Evolutionary conservation across 805 yeast genomes (phyloP), one percentile per base, ranked within the genome.

Genomic region (Debaryomyces maramus): DNA sequence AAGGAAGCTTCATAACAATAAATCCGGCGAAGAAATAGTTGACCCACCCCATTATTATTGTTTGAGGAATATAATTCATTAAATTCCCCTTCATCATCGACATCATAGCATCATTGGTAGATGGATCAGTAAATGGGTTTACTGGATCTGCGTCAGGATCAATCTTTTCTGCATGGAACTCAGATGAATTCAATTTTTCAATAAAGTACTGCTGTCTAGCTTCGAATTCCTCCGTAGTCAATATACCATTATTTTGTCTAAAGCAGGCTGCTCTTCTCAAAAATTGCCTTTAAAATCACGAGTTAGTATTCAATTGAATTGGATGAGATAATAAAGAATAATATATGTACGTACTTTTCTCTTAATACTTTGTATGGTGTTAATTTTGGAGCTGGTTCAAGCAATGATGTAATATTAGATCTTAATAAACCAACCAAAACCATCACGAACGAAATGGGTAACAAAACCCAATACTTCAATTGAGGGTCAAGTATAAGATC

Each of bases 31-130:
- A 93, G 66, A 91, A 90, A 54, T 81, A 86, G 55, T 87, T 88
- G 45, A 91, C 91, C 96, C 97, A 93, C 55, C 89, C 88, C 97
- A 93, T 90, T 48, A 90, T 85, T 28, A 90, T 61, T 0, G 97
- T 88, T 65, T 93, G 98, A 2, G 98, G 97, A 14, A 89, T 77
- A 58, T 83, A 87, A 62, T 81, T 87, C 56, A 90, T 83, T 47
- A 88, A 67, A 56, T 88, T 90, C 6, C 84, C 83, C 57, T 88
- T 88, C 43, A 89, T 77, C 83, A 87, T 82, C 34, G 73, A 75
- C 71, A 83, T 72, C 73, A 93, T 66, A 16, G 82, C 78, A 40
- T 89, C 96, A 45, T 83, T 74, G 19, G 83, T 72, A 34, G 72
- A 70, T 3, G 95, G 83, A 52, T 88, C 96, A 2, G 79, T 62